A percentile compares a stretch with the other conserved stretches of the same genome.
These are phyloP conservation scores for Schoenoplectus tabernaemontani DNA, from an alignment of 202 grass and related monocot genomes.

Conservation along the genomic window DNA sequence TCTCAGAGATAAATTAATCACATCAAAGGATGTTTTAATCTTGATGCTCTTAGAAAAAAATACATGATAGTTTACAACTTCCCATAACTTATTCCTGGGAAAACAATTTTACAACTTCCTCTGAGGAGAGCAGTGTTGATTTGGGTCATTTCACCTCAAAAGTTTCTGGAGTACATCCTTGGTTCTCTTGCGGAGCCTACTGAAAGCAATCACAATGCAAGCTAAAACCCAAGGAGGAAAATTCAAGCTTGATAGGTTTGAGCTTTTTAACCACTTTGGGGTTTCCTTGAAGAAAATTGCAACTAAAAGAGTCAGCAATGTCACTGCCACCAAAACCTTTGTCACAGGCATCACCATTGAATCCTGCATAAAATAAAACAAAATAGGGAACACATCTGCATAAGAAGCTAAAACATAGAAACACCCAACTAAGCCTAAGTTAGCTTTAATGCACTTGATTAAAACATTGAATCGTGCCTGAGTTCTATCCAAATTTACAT, in stretches of 20 bases:
- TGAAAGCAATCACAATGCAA: conserved; percentile 75
- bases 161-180: conserved; percentile 65
- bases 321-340: conserved; percentile 53
- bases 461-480: too few relatives aligned
- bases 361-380: conserved; percentile 47
- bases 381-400: neutral
- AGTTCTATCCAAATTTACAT: too few relatives aligned
- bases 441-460: too few relatives aligned
- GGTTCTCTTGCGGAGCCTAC: conserved; percentile 79
- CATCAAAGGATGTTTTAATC: neutral
- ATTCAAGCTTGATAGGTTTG: conserved; percentile 31
- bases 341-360: conserved; percentile 81
- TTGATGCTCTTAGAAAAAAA: conserved; percentile 12
- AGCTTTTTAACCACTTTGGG: conserved; percentile 54
- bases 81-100: neutral
- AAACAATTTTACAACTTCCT: neutral
- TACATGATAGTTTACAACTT: conserved; percentile 6
- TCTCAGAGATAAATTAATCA: neutral
- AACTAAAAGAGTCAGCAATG: conserved; percentile 35
- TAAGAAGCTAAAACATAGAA: neutral
- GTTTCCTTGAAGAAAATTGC: conserved; percentile 55
- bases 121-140: neutral
- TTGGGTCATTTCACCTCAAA: conserved; percentile 44
- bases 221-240: conserved; percentile 93
- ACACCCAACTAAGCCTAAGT: too few relatives aligned